phyloP scores from a whole-genome alignment of 2,329 filamentous ascomycete genomes.

The Fusarium foetens region DNA sequence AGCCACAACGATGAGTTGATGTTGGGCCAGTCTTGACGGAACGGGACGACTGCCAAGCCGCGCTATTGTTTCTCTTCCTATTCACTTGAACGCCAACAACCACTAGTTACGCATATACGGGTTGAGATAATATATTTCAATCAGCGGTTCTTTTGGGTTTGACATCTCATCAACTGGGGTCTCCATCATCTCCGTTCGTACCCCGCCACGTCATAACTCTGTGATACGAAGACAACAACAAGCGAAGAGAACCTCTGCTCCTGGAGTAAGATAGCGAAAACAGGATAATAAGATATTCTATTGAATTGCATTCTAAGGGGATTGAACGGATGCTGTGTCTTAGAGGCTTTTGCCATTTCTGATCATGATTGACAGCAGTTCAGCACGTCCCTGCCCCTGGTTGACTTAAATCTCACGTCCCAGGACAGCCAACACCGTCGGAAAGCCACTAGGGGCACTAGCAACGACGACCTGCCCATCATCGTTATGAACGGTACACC shows the following conservation, averaged over 20 bases:
- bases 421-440: not conserved
- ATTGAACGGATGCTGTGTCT: rapidly evolving
- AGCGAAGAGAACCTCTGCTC: rapidly evolving
- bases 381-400: rapidly evolving
- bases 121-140: rapidly evolving
- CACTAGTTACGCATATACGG: rapidly evolving
- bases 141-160: not conserved
- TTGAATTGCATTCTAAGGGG: rapidly evolving
- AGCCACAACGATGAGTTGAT: not conserved
- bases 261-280: rapidly evolving
- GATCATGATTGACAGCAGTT: rapidly evolving
- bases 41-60: not conserved
- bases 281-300: no score
- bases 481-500: not conserved
- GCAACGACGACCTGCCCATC: not conserved
- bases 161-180: not conserved
- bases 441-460: not conserved
- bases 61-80: not conserved
- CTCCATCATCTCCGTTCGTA: rapidly evolving
- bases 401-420: not conserved
- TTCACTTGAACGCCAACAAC: not conserved
- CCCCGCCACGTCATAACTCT: not conserved
- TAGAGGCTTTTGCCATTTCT: rapidly evolving
- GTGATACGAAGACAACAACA: no score
- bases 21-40: not conserved